These are phyloP conservation scores for Arabidopsis hybrid DNA, from an alignment of 441 rosid genomes.

Conservation along the genomic window DNA sequence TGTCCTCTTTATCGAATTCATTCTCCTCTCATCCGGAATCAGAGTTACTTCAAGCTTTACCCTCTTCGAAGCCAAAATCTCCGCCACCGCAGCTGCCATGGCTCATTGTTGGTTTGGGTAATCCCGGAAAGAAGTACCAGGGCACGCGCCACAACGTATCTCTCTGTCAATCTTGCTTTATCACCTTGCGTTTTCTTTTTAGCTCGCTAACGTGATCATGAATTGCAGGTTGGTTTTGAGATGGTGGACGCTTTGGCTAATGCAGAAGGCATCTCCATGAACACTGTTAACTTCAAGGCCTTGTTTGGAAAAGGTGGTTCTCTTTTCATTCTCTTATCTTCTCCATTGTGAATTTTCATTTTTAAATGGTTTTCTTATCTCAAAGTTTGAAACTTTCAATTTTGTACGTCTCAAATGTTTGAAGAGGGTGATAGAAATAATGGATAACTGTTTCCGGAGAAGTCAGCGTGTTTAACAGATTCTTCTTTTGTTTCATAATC, in stretches of 20 bases:
- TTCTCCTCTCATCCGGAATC: conserved; percentile 35
- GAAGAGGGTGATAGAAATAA: not conserved
- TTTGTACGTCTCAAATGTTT: conserved; percentile 2
- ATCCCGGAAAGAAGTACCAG: conserved; percentile 83
- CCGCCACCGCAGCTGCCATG: conserved; percentile 66
- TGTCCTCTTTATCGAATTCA: conserved; percentile 35
- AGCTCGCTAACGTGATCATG: not conserved
- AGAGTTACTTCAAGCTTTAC: conserved; percentile 24
- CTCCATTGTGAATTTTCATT: not conserved
- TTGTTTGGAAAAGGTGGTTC: conserved; percentile 89
- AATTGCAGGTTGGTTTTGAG: conserved; percentile 80
- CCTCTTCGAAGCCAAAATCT: conserved; percentile 42
- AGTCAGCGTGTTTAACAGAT: not conserved
- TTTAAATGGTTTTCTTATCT: not conserved
- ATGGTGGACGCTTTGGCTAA: conserved; percentile 88
- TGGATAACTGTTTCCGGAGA: not conserved
- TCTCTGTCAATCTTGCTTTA: not conserved
- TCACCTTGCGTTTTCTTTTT: not conserved
- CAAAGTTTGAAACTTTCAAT: not conserved
- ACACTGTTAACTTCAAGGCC: conserved; percentile 69
- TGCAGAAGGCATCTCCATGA: conserved; percentile 83
- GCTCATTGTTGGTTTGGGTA: conserved; percentile 93
- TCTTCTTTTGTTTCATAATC: not conserved
- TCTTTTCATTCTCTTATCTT: conserved; percentile 1
- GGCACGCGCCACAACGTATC: conserved; percentile 88